Evolutionary conservation across 2,329 filamentous ascomycete genomes (phyloP), one percentile per base, ranked within the genome.

Genomic region (Colletotrichum graminicola): DNA sequence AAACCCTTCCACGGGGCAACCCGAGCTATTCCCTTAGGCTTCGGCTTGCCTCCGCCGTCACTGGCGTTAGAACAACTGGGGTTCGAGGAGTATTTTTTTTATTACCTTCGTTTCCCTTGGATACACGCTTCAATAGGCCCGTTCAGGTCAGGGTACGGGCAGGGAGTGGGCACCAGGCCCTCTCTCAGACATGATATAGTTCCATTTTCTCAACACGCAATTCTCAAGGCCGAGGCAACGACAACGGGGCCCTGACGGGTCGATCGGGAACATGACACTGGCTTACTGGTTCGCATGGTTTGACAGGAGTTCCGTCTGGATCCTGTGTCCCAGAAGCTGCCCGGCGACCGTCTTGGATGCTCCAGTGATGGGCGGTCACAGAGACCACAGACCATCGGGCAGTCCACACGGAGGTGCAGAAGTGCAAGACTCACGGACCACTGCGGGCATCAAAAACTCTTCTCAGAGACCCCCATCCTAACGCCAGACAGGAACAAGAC

Each of bases 1-100:
- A 67, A 62, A 62, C 65, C 65, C 68, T 68, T 71, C 47, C 68
- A 71, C 68, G 54, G 59, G 61, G 68, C 68, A 71, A 71, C 68
- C 68, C 68, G 68, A 52, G 32, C 29, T 71, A 67, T 67, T 36
- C 64, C 36, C 59, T 62, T 62, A 11, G 43, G 32, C 21, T 55
- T 36, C 52, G 52, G 52, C 29, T 49, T 11, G 34, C 34, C 34
- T 51, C 43, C 59, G 59, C 59, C 59, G 45, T 51, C 59, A 26
- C 59, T 62, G 29, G 23, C 52, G 59, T 52, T 56, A 59, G 59
- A 51, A 63, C 59, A 66, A 60, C 57, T n/a, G 52, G 66, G 68
- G 56, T 36, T n/a, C 43, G 57, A 45, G 41, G 62, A 67, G 49
- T 41, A 23, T 68, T 62, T 34, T 29, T 32, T 68, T 62, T 34